These are phyloP conservation scores for Tolypocladium paradoxum DNA, from an alignment of 2,329 filamentous ascomycete species.

Conservation along the genomic window DNA sequence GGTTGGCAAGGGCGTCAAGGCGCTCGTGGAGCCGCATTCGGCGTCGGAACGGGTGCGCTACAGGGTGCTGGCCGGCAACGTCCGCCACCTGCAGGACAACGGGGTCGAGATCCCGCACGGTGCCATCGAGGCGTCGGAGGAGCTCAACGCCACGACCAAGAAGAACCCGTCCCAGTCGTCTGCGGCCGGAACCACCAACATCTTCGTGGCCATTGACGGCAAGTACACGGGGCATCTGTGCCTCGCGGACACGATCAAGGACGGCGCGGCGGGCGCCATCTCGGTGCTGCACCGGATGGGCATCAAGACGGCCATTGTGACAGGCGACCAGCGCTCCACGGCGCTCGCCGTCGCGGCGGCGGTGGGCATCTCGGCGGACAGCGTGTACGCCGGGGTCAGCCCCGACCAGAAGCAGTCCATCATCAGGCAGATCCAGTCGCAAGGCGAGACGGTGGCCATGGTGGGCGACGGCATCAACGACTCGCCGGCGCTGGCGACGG, in stretches of 20 bases:
- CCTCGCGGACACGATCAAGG: conserved; percentile 85
- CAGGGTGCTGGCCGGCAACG: conserved; percentile 74
- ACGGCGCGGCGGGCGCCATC: conserved; percentile 70
- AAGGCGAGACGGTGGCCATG: conserved; percentile 81
- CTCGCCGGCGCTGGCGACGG: conserved; percentile 85
- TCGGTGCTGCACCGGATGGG: conserved; percentile 74
- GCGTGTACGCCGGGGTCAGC: conserved; percentile 79
- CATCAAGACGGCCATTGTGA: conserved; percentile 83
- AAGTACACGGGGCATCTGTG: conserved; percentile 72
- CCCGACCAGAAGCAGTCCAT: conserved; percentile 88
- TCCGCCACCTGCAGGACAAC: conserved; percentile 62
- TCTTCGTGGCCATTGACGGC: conserved; percentile 81
- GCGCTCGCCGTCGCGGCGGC: conserved; percentile 72
- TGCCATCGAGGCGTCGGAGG: conserved; percentile 52
- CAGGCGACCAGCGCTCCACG: conserved; percentile 79
- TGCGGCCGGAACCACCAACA: conserved; percentile 64
- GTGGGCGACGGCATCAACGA: conserved; percentile 98
- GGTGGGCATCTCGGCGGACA: conserved; percentile 65
- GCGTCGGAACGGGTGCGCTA: conserved; percentile 61
- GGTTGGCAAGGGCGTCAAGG: conserved; percentile 78
- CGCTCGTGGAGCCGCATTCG: conserved; percentile 66
- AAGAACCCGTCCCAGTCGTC: conserved; percentile 17
- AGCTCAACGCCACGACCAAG: conserved; percentile 35
- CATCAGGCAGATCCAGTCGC: conserved; percentile 62
- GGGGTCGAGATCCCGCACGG: conserved; percentile 54